phyloP scores from a whole-genome alignment of 1,139 yeast species.

The Geotrichum restrictum region DNA sequence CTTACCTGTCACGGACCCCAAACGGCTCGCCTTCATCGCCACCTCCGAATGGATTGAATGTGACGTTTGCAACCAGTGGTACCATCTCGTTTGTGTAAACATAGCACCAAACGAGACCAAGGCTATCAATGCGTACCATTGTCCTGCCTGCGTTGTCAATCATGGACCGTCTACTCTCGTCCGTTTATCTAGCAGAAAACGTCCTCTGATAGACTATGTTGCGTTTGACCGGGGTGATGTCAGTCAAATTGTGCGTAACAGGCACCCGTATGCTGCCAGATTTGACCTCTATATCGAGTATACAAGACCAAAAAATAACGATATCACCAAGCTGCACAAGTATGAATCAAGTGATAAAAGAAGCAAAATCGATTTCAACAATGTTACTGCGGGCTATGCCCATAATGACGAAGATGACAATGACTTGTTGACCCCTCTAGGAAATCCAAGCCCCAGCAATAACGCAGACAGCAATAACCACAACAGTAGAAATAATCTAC shows the following conservation, averaged over 20 bases:
- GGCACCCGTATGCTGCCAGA: conserved; percentile 25
- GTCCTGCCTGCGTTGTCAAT: conserved; percentile 45
- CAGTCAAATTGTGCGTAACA: conserved; percentile 41
- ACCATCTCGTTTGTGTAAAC: conserved; percentile 51
- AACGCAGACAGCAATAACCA: no score
- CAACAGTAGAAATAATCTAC: no score
- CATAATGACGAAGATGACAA: no score
- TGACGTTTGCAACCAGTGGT: conserved; percentile 59
- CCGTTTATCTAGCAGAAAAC: conserved; percentile 55
- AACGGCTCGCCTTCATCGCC: conserved; percentile 3
- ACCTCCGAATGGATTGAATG: conserved; percentile 57
- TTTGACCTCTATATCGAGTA: conserved; percentile 18
- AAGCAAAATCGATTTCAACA: no score
- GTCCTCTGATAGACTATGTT: conserved; percentile 62
- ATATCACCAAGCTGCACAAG: no score
- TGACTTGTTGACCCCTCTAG: no score
- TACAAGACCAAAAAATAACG: conserved; percentile 5
- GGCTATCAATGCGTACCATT: conserved; percentile 52
- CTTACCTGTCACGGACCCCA: background rate
- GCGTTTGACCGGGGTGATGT: conserved; percentile 75
- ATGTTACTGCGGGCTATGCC: no score
- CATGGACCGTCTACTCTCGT: conserved; percentile 54
- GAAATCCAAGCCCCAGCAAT: no score
- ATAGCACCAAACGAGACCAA: conserved; percentile 42
- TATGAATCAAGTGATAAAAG: no score